Base-by-base conservation (phyloP, 176 grass and related monocot species). In the Triticum dicoccoides region DNA sequence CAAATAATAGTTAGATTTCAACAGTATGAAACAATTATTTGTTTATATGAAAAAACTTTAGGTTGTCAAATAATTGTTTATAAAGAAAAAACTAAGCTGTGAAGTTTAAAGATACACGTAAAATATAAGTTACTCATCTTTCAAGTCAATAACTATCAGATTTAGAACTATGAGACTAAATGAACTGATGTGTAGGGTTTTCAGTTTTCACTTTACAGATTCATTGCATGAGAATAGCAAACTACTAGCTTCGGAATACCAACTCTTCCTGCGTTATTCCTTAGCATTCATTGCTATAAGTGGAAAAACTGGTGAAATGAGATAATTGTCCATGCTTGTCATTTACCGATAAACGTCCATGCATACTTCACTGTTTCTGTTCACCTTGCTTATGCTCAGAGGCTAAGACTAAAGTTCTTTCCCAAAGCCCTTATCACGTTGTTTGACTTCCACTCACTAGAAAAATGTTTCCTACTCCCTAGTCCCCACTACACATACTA, bases 1-100 rank as follows among this genome's bases (percentile, higher is more conserved):
- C 54, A 59, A 59, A 59, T 59, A 59, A 87, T 67, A 73, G 86
- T 88, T 85, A 87, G 78, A 49, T 87, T 71, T 73, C 11, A 76
- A 44, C 9, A 44, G 42, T 44, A 44, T 11, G 0, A 44, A 17
- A 39, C 1, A 17, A 69, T 75, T 80, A 84, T 84, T 68, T 87
- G 68, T 76, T 87, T 6, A 17, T 67, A 44, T 38, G 35, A 54
- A 79, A 13, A 1, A n/a, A 68, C 32, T 0, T 3, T 29, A 75
- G 49, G 37, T 73, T 83, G 42, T 44, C 9, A 80, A 30, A 52
- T 52, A 52, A 17, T 74, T 87, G 68, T 76, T 87, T 6, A 17
- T 67, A 25, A 72, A 51, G 9, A 30, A 30, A 30, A 1, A n/a
- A 68, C 23, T 49, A 61, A 49, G 37, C 59, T 79, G 42, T 44